Percentiles rank a stretch among this genome's conserved stretches.
Evolutionary conservation across 2,329 filamentous ascomycete genomes (phyloP).

Genomic region (Aspergillus phoenicis): DNA sequence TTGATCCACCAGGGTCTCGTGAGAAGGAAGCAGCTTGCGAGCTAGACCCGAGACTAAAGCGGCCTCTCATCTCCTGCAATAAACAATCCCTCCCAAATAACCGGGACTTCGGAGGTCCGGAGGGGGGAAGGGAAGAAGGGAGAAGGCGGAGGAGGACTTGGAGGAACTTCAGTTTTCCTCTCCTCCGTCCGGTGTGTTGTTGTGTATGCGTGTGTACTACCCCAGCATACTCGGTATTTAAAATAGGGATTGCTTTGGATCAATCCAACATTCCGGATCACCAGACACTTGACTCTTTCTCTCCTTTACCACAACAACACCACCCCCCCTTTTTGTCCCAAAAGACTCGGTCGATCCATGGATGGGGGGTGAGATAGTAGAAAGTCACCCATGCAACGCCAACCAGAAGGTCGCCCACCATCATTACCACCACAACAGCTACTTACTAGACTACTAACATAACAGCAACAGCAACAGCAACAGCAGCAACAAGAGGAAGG

Average conservation of each 20-base stretch:
- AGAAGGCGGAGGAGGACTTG: neutral
- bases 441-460: neutral
- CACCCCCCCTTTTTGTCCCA: neutral
- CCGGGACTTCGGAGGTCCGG: neutral
- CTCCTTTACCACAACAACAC: neutral
- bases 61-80: slow-evolving; percentile 4
- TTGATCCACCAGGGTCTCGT: slow-evolving; percentile 22
- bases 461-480: neutral
- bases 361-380: slow-evolving; percentile 3
- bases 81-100: neutral
- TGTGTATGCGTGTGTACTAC: neutral
- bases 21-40: slow-evolving; percentile 9
- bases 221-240: slow-evolving; percentile 3
- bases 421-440: neutral
- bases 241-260: neutral
- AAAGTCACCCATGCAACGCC: slow-evolving; percentile 8
- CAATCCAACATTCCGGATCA: slow-evolving; percentile 4
- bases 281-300: neutral
- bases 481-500: slow-evolving; percentile 8
- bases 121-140: neutral
- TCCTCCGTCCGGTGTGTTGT: too few species aligned
- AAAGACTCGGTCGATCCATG: slow-evolving; percentile 8
- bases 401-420: slow-evolving; percentile 1
- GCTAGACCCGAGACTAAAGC: neutral
- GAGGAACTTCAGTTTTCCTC: too few species aligned